A percentile compares a stretch with the other conserved stretches of the same genome.
Evolutionary conservation across 2,329 filamentous ascomycete genomes (phyloP).

Genomic region (Pseudofabraea citricarpa): DNA sequence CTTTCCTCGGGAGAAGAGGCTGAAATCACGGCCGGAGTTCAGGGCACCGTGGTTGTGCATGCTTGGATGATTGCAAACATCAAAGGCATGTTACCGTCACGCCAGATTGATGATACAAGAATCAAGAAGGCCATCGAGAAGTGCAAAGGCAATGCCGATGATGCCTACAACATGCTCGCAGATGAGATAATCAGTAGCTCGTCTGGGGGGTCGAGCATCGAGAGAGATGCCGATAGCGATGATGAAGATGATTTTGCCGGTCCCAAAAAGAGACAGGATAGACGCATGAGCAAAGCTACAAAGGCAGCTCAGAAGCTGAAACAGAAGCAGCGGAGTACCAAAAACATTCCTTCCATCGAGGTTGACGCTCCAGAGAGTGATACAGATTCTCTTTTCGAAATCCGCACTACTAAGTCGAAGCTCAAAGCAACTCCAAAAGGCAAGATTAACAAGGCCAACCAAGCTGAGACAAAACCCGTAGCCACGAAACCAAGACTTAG

Average conservation of each 20-base stretch:
- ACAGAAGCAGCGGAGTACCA: no score
- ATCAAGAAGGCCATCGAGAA: not conserved
- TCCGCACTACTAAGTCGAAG: no score
- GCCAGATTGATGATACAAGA: not conserved
- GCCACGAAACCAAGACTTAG: no score
- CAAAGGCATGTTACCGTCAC: not conserved
- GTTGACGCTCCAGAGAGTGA: not conserved
- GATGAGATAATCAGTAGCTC: conserved; percentile 36
- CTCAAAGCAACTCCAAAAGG: no score
- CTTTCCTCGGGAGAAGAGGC: conserved; percentile 11
- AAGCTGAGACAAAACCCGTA: no score
- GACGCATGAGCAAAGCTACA: conserved; percentile 8
- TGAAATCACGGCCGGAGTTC: conserved; percentile 25
- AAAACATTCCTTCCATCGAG: not conserved
- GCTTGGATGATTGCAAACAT: no score
- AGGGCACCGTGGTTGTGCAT: conserved; percentile 44
- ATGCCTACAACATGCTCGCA: not conserved
- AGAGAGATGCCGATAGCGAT: conserved; percentile 46
- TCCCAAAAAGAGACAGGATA: conserved; percentile 42
- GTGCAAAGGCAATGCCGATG: no score
- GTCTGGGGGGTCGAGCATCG: conserved; percentile 41
- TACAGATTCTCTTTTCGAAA: not conserved
- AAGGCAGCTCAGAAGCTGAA: conserved; percentile 7
- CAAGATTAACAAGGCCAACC: no score
- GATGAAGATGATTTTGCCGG: conserved; percentile 39